Evolutionary conservation across 1,284 basidiomycete genomes (phyloP), one percentile per base, ranked within the genome.

Genomic region (Cryptococcus jaspeensis): DNA sequence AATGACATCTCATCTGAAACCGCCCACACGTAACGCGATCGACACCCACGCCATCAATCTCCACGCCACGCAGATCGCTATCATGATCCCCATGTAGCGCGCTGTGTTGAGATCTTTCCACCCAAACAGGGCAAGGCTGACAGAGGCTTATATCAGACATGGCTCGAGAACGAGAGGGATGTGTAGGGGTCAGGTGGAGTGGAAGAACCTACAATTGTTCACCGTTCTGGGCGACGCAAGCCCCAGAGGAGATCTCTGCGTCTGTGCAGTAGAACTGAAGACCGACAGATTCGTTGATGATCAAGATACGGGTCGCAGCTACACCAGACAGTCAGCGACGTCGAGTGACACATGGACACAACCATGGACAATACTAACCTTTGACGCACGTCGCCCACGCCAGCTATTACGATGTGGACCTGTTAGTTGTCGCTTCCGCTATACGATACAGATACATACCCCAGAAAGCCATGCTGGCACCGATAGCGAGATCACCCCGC

Each of bases 231-330:
- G 76, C 77, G 32, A 79, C 67, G 61, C 80, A 81, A 16, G 64
- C 62, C 7, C 79, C 80, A 1, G 63, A 62, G 5, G 50, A 38
- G 3, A 80, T 58, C 22, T 78, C 65, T 6, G 66, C 69, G 1
- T 58, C 23, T 9, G 77, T 63, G 57, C 80, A 81, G 36, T 71
- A 39, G 63, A 81, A 79, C 13, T 50, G 47, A 9, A 76, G 61
- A 5, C 78, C 78, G 7, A 62, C 43, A 20, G 72, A 66, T 57
- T 80, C 79, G 65, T 81, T 81, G 72, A 81, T 80, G 48, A 79
- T 69, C 41, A 77, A 71, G 12, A 80, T 57, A 15, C 68, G 59
- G 5, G 73, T 71, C 13, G 75, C 73, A 23, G 59, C 65, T 62
- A 39, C 45, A 16, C 18, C 13, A 41, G 45, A 50, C 39, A n/a